Evolutionary conservation across 2,329 filamentous ascomycete genomes (phyloP).

Genomic region (Penicillium sp.): DNA sequence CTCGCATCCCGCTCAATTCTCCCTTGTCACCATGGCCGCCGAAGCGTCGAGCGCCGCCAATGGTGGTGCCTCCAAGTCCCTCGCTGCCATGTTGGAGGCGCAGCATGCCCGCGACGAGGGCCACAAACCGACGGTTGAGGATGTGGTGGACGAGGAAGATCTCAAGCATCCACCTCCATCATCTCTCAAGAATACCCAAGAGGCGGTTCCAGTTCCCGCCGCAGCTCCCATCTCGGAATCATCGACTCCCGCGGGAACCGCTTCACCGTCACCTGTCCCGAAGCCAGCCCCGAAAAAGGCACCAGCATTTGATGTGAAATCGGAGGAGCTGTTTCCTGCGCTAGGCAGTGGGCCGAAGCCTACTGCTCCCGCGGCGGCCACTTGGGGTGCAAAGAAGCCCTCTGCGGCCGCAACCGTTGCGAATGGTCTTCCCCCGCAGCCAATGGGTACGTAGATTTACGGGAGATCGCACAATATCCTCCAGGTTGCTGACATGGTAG

Average conservation of each 20-base stretch:
- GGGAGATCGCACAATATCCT: not conserved
- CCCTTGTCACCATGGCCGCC: conserved; percentile 31
- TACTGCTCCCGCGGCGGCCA: conserved; percentile 60
- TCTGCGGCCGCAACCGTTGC: conserved; percentile 37
- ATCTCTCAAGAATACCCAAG: conserved; percentile 37
- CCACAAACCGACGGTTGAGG: conserved; percentile 71
- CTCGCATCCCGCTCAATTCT: conserved; percentile 4
- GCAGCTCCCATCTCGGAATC: conserved; percentile 20
- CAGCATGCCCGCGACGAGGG: conserved; percentile 52
- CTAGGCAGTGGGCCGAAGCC: conserved; percentile 71
- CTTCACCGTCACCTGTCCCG: conserved; percentile 39
- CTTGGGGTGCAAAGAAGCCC: conserved; percentile 69
- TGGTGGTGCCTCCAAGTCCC: conserved; percentile 42
- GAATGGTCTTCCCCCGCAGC: conserved; percentile 47
- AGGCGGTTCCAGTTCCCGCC: conserved; percentile 18
- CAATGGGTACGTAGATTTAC: conserved; percentile 59
- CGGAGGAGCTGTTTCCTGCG: conserved; percentile 90
- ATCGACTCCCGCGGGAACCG: conserved; percentile 27
- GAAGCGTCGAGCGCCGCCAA: conserved; percentile 35
- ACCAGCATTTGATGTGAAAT: conserved; percentile 70
- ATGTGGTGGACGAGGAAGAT: conserved; percentile 76
- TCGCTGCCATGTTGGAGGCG: conserved; percentile 54
- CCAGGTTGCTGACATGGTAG: not conserved
- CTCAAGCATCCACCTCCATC: conserved; percentile 56
- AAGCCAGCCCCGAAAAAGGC: conserved; percentile 44